Evolutionary conservation across 73 alveolate genomes (phyloP).

Genomic region (Paramecium primaurelia): DNA sequence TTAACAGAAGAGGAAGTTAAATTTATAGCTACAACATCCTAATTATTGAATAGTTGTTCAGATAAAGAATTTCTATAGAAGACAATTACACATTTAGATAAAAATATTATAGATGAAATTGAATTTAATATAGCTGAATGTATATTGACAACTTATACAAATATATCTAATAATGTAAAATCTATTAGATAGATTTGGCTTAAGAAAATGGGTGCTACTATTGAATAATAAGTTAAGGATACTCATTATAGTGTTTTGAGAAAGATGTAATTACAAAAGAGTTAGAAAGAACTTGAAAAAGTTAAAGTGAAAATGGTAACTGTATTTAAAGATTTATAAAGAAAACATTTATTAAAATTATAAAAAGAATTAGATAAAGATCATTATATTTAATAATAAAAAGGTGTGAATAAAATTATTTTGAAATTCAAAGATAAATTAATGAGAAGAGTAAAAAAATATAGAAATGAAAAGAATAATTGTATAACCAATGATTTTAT

Average conservation of each 20-base stretch:
- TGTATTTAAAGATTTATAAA: background rate
- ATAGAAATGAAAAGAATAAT: background rate
- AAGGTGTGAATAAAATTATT: background rate
- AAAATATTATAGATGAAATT: background rate
- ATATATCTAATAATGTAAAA: background rate
- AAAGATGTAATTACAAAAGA: background rate
- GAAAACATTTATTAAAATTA: background rate
- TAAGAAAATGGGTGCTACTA: background rate
- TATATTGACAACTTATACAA: background rate
- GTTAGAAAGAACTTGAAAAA: background rate
- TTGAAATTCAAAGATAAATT: background rate
- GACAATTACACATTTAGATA: background rate
- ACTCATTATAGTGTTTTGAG: background rate
- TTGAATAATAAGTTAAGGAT: background rate
- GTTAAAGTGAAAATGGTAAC: constrained; percentile 10
- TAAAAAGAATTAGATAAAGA: background rate
- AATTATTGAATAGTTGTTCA: constrained; percentile 12
- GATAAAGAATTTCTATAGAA: constrained; percentile 16
- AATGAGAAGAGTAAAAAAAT: background rate
- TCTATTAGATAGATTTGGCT: background rate
- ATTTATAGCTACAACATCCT: constrained; percentile 19
- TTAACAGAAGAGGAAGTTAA: constrained; percentile 18
- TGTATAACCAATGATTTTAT: background rate
- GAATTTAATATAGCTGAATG: constrained; percentile 12
- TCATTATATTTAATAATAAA: background rate